Base-by-base conservation (phyloP, 108 stramenopile species). In the Skeletonema marinoi region DNA sequence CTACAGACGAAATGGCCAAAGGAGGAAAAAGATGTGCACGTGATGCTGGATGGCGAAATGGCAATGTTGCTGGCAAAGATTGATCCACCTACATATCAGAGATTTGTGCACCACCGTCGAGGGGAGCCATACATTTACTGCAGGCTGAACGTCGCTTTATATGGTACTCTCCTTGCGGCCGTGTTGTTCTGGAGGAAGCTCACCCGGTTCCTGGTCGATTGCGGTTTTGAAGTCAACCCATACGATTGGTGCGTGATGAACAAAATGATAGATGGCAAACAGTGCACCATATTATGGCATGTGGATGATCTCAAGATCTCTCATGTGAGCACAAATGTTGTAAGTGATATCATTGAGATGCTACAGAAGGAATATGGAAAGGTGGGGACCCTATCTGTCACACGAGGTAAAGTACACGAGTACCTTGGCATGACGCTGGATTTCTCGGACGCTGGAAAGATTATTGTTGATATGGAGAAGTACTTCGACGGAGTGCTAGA, bases 361-460 rank as follows among this genome's bases (percentile, higher is more conserved):
- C 41, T 73, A 19, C 1, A 25, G 2, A 6, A 21, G n/a, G 70
- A 71, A 3, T 71, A 71, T 31, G 81, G 44, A 9, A 44, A 44
- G 8, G 44, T 44, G 4, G 44, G 44, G 31, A 9, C 41, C 10
- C 21, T 87, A 36, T 51, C 70, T 1, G 71, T 81, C 6, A 67
- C 32, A 3, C 2, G 84, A n/a, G 87, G 87, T 1, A 81, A 85
- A 60, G 66, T 61, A 17, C 81, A 85, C 56, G 74, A 81, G 0
- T 88, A 75, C 42, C 62, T 88, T 0, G 87, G 87, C 0, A 88
- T 88, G 87, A 61, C 19, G 0, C 32, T 82, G n/a, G 64, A 75
- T 30, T 85, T 56, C 68, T 58, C 67, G 3, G 38, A 74, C 0
- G 8, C 4, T 3, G 66, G 66, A 0, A 56, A 3, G 0, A 7